Evolutionary conservation across 2,329 filamentous ascomycete genomes (phyloP), one percentile per base, ranked within the genome.

Genomic region (Cercospora zeae-maydis): DNA sequence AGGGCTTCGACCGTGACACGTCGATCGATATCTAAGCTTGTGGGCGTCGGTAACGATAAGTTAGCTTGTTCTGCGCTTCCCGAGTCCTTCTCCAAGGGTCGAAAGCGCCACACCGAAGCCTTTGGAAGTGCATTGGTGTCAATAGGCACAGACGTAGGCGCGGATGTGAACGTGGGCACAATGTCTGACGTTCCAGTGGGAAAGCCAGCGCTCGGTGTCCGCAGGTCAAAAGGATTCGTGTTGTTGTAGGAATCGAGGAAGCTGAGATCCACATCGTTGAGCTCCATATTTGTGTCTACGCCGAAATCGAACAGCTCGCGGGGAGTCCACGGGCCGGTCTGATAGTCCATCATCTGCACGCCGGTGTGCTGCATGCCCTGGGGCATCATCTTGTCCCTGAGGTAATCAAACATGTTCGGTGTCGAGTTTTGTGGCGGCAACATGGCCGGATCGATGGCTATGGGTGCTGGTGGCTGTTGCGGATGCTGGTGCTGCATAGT

Each of bases 201-300:
- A 54, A 74, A 74, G 52, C 72, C 72, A 52, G 73, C 73, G 49
- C 71, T 73, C 1, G 72, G 71, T 7, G 72, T 74, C 1, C 72
- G 66, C 11, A 75, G 61, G 58, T 77, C 75, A 64, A 80, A 80
- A 0, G 78, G 78, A 47, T 78, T 75, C 7, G 78, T 74, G 11
- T 78, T 75, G 65, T 79, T 80, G 68, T 80, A 80, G 9, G 77
- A 76, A 56, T 81, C 78, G 5, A 81, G 72, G 47, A 80, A 75
- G 47, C 74, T 76, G 39, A 81, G 71, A 64, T 81, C 79, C 31
- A 80, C 66, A 58, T 79, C 78, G 56, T 78, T 79, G 16, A 81
- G 71, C 45, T 79, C 77, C 59, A 81, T 73, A 59, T 80, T 78
- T 39, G 78, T 76, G 59, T 80, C 75, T 14, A 80, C 77, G 51